Percentiles rank a stretch among this genome's conserved stretches.
Evolutionary conservation across 2,329 filamentous ascomycete genomes (phyloP).

Genomic region (Blastomyces emzantsi): DNA sequence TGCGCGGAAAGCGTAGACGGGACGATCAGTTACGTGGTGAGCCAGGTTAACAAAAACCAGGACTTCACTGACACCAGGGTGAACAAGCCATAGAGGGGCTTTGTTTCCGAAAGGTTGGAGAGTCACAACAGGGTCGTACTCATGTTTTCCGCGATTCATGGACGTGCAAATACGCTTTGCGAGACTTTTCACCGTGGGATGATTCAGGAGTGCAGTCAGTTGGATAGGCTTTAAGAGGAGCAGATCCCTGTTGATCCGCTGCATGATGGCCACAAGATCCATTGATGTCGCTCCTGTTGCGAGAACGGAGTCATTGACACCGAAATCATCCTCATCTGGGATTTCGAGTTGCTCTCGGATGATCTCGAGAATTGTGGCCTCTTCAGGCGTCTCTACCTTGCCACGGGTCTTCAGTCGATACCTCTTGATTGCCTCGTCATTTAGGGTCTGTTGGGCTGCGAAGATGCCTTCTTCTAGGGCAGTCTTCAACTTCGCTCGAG

Average conservation of each 20-base stretch:
- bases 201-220: slow-evolving; percentile 27
- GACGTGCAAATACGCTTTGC: slow-evolving; percentile 12
- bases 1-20: slow-evolving; percentile 41
- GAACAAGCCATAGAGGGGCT: slow-evolving; percentile 25
- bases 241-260: slow-evolving; percentile 17
- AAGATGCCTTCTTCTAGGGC: slow-evolving; percentile 25
- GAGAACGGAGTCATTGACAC: slow-evolving; percentile 22
- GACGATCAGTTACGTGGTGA: slow-evolving; percentile 26
- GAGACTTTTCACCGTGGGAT: slow-evolving; percentile 20
- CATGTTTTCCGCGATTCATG: slow-evolving; percentile 9
- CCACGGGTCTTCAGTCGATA: slow-evolving; percentile 11
- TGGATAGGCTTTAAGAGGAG: slow-evolving; percentile 25
- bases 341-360: slow-evolving; percentile 27
- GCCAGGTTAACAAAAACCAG: slow-evolving; percentile 29
- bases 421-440: slow-evolving; percentile 13
- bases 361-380: slow-evolving; percentile 27
- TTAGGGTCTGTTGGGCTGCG: slow-evolving; percentile 13
- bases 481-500: slow-evolving; percentile 28
- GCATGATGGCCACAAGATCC: slow-evolving; percentile 29
- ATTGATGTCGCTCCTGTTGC: slow-evolving; percentile 32
- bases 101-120: slow-evolving; percentile 21
- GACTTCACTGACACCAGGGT: slow-evolving; percentile 30
- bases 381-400: background rate
- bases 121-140: slow-evolving; percentile 21
- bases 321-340: slow-evolving; percentile 3